These are phyloP conservation scores for Aristolochia californica DNA, from an alignment of 164 flowering plant species.

Conservation along the genomic window DNA sequence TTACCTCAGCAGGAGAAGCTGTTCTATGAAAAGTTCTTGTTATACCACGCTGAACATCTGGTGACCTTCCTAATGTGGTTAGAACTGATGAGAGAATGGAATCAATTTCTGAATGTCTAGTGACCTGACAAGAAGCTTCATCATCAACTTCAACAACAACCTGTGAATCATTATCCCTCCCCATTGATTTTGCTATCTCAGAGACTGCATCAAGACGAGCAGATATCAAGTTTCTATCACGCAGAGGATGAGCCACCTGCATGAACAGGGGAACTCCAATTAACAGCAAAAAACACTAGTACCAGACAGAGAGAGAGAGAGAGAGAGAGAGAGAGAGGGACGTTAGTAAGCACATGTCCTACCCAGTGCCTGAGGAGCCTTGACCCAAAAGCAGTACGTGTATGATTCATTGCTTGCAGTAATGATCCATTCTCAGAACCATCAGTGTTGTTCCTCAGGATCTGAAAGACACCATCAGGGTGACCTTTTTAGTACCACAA, in stretches of 20 bases:
- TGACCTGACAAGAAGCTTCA: slow-evolving; percentile 19
- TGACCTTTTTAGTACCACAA: background rate
- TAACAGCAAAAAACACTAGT: background rate
- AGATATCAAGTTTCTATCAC: slow-evolving; percentile 66
- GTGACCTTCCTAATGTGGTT: slow-evolving; percentile 46
- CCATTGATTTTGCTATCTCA: slow-evolving; percentile 77
- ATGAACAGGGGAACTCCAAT: slow-evolving; percentile 4
- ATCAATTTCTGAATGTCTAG: slow-evolving; percentile 25
- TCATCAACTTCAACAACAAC: slow-evolving; percentile 15
- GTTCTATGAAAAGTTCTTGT: slow-evolving; percentile 85
- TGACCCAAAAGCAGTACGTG: slow-evolving; percentile 71
- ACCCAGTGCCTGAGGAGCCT: slow-evolving; percentile 97
- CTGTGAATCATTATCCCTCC: slow-evolving; percentile 20
- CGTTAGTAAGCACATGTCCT: background rate
- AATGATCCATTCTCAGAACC: slow-evolving; percentile 81
- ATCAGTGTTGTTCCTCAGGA: slow-evolving; percentile 60
- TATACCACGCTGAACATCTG: slow-evolving; percentile 91
- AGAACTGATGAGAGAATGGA: slow-evolving; percentile 57
- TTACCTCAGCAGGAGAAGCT: slow-evolving; percentile 77
- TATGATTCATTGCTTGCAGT: slow-evolving; percentile 63
- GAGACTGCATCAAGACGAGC: slow-evolving; percentile 95
- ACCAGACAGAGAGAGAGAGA: slow-evolving; percentile 4
- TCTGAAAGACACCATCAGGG: slow-evolving; percentile 20
- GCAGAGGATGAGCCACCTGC: slow-evolving; percentile 86
- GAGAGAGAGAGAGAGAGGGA: slow-evolving; percentile 1